Base-by-base conservation (phyloP, 78 protist species). In the Dictyostelium brefeldianum region DNA sequence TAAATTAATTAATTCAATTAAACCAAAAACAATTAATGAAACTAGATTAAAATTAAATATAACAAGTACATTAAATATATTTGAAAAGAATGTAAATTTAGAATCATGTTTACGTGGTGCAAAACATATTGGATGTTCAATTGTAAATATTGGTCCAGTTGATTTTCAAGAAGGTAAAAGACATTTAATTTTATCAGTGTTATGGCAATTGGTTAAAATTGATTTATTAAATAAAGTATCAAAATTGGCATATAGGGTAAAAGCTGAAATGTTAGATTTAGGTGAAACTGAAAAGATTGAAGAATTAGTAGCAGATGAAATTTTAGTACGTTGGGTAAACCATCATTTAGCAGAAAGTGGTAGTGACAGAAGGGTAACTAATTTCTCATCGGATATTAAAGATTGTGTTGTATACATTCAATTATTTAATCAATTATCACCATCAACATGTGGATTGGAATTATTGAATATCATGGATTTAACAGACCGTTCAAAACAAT, bases 311-410 rank as follows among this genome's bases (percentile, higher is more conserved):
- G 53, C 95, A 1, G 95, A 91, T 69, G 92, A 91, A 29, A 91
- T 91, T 59, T 25, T 91, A 17, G 59, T 91, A 46, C 85, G 90
- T 67, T 91, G 95, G 95, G 83, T 91, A 22, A 91, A 91, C 57
- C 90, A 78, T 69, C 89, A 81, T 48, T 59, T 91, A 70, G 31
- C 31, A 4, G 83, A 46, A 11, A 15, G 90, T 17, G 78, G 67
- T 18, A 41, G 31, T 11, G 57, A 31, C 6, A 48, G 74, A 27
- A n/a, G 78, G 3, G 53, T 91, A 20, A 14, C 65, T 2, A 91
- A 80, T 43, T 91, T 91, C 10, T 67, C 85, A 6, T 20, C 50
- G 5, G 95, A 91, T 50, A 91, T 91, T n/a, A 87, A 91, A 79
- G 95, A 91, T 56, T 91, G 81, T 57, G 84, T 50, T 8, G 95